A percentile compares a stretch with the other conserved stretches of the same genome.
phyloP scores from a whole-genome alignment of 345 rosid genomes.

The Populus ilicifolia region DNA sequence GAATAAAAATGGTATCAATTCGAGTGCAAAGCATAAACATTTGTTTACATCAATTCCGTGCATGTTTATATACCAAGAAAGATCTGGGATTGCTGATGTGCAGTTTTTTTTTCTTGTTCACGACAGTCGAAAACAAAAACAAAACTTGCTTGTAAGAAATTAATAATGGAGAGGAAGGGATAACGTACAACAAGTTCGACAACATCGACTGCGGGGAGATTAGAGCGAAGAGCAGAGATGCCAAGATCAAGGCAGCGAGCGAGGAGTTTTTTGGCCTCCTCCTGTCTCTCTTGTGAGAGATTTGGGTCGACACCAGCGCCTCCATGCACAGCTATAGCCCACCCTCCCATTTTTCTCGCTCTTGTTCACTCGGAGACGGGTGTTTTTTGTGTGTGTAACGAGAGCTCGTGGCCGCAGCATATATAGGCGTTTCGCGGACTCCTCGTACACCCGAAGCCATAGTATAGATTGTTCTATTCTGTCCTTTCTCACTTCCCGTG shows the following conservation, averaged over 20 bases:
- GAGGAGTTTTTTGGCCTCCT: constrained; percentile 79
- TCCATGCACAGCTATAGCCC: constrained; percentile 99
- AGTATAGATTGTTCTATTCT: too few species aligned
- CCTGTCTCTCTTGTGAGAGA: constrained; percentile 74
- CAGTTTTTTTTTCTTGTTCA: neutral
- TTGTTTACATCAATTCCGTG: too few species aligned
- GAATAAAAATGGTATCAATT: neutral
- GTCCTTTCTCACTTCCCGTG: too few species aligned
- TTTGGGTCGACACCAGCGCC: constrained; percentile 99
- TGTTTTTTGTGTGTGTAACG: neutral
- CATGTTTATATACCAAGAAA: neutral
- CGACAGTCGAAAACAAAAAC: too few species aligned
- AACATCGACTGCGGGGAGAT: constrained; percentile 77
- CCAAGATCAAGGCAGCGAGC: constrained; percentile 86
- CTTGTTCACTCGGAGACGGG: neutral
- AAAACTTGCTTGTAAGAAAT: neutral
- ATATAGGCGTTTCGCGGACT: constrained; percentile 16
- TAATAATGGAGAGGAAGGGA: neutral
- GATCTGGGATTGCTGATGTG: neutral
- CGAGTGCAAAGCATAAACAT: too few species aligned
- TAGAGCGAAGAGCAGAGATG: constrained; percentile 72
- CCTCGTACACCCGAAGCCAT: neutral
- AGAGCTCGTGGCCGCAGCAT: neutral
- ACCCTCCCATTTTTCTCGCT: constrained; percentile 49
- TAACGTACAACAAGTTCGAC: constrained; percentile 80